phyloP scores from a whole-genome alignment of 768 basidiomycete genomes.

The Leccinum variicolor region DNA sequence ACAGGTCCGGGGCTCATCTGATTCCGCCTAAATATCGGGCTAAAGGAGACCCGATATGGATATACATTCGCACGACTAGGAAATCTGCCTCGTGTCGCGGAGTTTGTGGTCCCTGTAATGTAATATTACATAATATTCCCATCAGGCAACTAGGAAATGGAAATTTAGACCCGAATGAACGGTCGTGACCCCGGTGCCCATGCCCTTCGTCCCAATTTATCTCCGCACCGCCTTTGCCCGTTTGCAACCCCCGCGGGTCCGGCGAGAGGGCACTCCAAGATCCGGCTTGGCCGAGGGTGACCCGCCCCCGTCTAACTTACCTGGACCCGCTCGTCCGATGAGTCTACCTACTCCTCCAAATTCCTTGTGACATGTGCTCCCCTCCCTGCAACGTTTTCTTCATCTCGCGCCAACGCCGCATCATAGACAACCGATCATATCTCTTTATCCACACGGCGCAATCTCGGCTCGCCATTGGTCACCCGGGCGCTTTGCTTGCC shows the following conservation, averaged over 20 bases:
- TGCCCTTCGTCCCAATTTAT: slow-evolving; percentile 22
- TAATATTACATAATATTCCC: slow-evolving; percentile 30
- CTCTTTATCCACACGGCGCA: slow-evolving; percentile 18
- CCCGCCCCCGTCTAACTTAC: slow-evolving; percentile 10
- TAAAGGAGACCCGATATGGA: slow-evolving; percentile 15
- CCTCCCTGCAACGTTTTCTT: slow-evolving; percentile 31
- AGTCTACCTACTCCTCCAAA: slow-evolving; percentile 7
- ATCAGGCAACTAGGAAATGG: slow-evolving; percentile 8
- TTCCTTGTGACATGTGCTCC: slow-evolving; percentile 21
- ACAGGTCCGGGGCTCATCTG: slow-evolving; percentile 20
- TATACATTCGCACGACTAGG: slow-evolving; percentile 1
- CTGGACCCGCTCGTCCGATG: slow-evolving; percentile 2
- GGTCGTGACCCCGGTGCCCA: slow-evolving; percentile 28
- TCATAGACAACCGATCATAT: slow-evolving; percentile 22
- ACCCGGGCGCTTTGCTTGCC: slow-evolving; percentile 7
- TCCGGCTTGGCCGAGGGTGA: slow-evolving; percentile 27
- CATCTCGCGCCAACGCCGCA: slow-evolving; percentile 27
- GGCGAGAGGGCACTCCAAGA: slow-evolving; percentile 18
- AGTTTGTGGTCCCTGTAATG: slow-evolving; percentile 31
- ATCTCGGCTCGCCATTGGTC: slow-evolving; percentile 25
- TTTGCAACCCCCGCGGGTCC: slow-evolving; percentile 27
- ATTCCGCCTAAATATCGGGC: slow-evolving; percentile 33
- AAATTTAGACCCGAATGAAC: slow-evolving; percentile 1
- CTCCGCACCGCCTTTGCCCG: slow-evolving; percentile 15
- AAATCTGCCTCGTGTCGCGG: slow-evolving; percentile 33